Base-by-base conservation (phyloP, 495 filamentous ascomycete genomes). In the Rusavskia elegans region DNA sequence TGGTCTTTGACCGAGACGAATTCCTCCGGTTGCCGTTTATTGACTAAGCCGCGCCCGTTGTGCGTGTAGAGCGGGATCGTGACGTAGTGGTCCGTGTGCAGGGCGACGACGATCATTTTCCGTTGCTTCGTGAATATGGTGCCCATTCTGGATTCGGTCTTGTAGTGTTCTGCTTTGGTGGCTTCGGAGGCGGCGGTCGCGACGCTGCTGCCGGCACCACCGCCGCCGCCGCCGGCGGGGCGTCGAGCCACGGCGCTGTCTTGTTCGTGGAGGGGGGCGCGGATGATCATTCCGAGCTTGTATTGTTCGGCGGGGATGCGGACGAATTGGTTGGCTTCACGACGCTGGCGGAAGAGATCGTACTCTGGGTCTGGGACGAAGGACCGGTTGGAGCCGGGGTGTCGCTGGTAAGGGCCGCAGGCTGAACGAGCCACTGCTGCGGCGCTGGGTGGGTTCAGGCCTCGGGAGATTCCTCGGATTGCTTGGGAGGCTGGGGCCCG, bases 21-120 rank as follows among this genome's bases (percentile, higher is more conserved):
- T 42, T 61, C 59, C 13, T 37, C 52, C 17, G 39, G 42, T 16
- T 53, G 40, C 3, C 35, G 13, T 42, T 59, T 57, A 19, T 42
- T 38, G 9, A 23, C 38, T 5, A 61, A 52, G 23, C 59, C 59
- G 0, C 40, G 51, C 13, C 54, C 51, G n/a, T 49, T 54, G 54
- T 59, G 52, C 3, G 59, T 61, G 32, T 53, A 61, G 6, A 61
- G 38, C 11, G 59, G 57, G 21, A 61, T 51, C 3, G 57, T 53
- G 17, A 59, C n/a, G 45, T 57, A 61, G 29, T 59, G 51, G 13
- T 37, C 40, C 8, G 45, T 23, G 20, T 48, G 54, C 5, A 46
- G 25, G 19, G 57, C 57, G 8, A 61, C 36, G 14, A 61, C 57
- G 46, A 61, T 57, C 48, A 61, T 50, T 35, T 49, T 49, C 5